Percentiles rank a stretch among this genome's conserved stretches.
These are phyloP conservation scores for Cytospora chrysosperma DNA, from an alignment of 2,329 filamentous ascomycete species.

Conservation along the genomic window DNA sequence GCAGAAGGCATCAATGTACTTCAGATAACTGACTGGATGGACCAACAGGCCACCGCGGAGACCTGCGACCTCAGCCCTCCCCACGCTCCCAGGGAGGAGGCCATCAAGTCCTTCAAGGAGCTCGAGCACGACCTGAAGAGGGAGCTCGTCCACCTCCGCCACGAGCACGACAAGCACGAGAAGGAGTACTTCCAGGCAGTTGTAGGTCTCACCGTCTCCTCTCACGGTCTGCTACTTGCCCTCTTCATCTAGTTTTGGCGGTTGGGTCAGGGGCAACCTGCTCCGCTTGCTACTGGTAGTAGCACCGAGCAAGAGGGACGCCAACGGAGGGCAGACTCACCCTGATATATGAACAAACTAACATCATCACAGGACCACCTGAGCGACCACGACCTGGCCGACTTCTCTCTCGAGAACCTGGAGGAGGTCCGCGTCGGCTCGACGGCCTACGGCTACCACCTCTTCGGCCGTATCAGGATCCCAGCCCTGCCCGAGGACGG, in stretches of 20 bases:
- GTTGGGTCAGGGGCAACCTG: too few species aligned
- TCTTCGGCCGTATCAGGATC: constrained; percentile 50
- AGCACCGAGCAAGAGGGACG: too few species aligned
- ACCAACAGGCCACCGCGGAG: constrained; percentile 48
- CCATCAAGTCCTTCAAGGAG: constrained; percentile 49
- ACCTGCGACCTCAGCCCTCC: constrained; percentile 49
- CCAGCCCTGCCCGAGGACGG: constrained; percentile 40
- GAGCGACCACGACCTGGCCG: constrained; percentile 39
- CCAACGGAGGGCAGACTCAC: too few species aligned
- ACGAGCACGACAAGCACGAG: constrained; percentile 51
- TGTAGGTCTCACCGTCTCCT: constrained; percentile 29
- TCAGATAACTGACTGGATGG: too few species aligned
- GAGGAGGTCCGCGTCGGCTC: constrained; percentile 44
- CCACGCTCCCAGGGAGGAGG: constrained; percentile 51
- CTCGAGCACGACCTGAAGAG: constrained; percentile 53
- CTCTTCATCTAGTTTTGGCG: too few species aligned
- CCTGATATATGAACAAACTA: too few species aligned
- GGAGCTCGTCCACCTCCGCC: constrained; percentile 48
- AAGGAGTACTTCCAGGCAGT: constrained; percentile 55
- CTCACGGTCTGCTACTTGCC: too few species aligned
- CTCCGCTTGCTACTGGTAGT: too few species aligned
- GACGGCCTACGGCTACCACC: constrained; percentile 48
- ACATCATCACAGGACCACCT: constrained; percentile 36
- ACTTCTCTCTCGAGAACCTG: constrained; percentile 41
- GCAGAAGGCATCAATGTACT: too few species aligned